These are phyloP conservation scores for Russula ochroleuca DNA, from an alignment of 768 basidiomycete genomes.

Conservation along the genomic window DNA sequence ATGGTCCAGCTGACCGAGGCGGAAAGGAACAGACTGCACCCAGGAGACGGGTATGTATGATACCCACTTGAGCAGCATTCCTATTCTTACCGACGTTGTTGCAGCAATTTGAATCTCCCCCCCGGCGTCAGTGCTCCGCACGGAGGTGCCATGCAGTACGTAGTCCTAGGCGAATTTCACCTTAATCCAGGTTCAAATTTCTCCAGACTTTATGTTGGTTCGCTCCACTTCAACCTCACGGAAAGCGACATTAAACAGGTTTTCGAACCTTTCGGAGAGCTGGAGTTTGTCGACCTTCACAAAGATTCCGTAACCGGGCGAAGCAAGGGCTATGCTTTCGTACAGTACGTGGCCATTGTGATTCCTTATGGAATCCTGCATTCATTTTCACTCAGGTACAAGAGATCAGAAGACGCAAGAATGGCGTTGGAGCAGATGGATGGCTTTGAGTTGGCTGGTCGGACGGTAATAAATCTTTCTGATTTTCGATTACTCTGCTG, in stretches of 20 bases:
- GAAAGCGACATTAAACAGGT: conserved; percentile 98
- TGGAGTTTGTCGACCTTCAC: conserved; percentile 98
- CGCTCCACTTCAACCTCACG: conserved; percentile 93
- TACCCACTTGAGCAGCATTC: conserved; percentile 16
- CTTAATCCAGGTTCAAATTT: conserved; percentile 23
- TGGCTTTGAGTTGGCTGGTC: conserved; percentile 94
- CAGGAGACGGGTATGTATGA: conserved; percentile 72
- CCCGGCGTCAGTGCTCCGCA: conserved; percentile 81
- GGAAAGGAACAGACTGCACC: conserved; percentile 85
- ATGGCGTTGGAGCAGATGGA: conserved; percentile 99
- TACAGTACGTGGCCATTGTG: conserved; percentile 60
- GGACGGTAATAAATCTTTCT: conserved; percentile 57
- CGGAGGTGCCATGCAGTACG: conserved; percentile 70
- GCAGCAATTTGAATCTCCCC: conserved; percentile 73
- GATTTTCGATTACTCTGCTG: conserved; percentile 25
- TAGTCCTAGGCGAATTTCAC: conserved; percentile 32
- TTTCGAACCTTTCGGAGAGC: conserved; percentile 96
- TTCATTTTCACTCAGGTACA: conserved; percentile 53
- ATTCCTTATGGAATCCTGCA: neutral
- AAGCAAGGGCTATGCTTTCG: conserved; percentile 97
- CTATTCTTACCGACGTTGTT: conserved; percentile 10
- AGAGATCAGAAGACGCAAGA: conserved; percentile 86
- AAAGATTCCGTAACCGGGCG: conserved; percentile 91
- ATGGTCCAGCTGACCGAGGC: conserved; percentile 96
- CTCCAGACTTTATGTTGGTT: conserved; percentile 89